These are phyloP conservation scores for Pseudogymnoascus sp. DNA, from an alignment of 2,329 filamentous ascomycete species.

Conservation along the genomic window DNA sequence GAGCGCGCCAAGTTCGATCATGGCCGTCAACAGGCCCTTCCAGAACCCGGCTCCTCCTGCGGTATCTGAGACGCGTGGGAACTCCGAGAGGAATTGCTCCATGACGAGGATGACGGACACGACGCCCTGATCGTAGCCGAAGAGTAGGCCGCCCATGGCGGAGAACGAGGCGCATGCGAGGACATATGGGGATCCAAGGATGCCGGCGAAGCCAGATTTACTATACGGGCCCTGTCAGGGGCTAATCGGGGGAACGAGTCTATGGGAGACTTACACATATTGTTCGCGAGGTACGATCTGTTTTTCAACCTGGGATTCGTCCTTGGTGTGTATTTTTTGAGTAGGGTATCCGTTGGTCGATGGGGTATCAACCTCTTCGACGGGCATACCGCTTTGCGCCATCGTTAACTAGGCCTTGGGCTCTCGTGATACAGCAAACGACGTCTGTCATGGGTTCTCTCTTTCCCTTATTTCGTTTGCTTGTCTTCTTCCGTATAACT, in stretches of 20 bases:
- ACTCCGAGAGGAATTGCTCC: slow-evolving; percentile 28
- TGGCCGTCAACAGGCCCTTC: slow-evolving; percentile 37
- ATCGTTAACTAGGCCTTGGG: slow-evolving; percentile 7
- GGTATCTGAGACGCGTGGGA: slow-evolving; percentile 27
- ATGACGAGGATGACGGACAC: slow-evolving; percentile 33
- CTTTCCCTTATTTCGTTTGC: neutral
- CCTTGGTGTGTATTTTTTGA: neutral
- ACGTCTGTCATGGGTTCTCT: neutral
- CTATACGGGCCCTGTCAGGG: neutral
- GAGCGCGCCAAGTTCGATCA: slow-evolving; percentile 46
- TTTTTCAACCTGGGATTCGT: neutral
- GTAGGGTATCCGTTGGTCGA: neutral
- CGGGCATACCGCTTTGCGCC: slow-evolving; percentile 4
- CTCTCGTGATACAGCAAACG: neutral
- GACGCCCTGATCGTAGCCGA: slow-evolving; percentile 35
- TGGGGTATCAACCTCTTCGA: neutral
- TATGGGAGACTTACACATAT: neutral
- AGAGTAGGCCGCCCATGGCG: slow-evolving; percentile 34
- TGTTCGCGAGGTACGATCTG: neutral
- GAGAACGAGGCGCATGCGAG: slow-evolving; percentile 28
- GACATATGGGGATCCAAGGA: slow-evolving; percentile 28
- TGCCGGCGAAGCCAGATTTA: slow-evolving; percentile 25
- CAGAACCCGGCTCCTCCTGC: slow-evolving; percentile 23
- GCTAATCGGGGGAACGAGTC: neutral
- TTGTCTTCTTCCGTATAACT: neutral